Percentiles rank a stretch among this genome's conserved stretches.
phyloP scores from a whole-genome alignment of 306 rosid genomes.

The Corylus avellana region DNA sequence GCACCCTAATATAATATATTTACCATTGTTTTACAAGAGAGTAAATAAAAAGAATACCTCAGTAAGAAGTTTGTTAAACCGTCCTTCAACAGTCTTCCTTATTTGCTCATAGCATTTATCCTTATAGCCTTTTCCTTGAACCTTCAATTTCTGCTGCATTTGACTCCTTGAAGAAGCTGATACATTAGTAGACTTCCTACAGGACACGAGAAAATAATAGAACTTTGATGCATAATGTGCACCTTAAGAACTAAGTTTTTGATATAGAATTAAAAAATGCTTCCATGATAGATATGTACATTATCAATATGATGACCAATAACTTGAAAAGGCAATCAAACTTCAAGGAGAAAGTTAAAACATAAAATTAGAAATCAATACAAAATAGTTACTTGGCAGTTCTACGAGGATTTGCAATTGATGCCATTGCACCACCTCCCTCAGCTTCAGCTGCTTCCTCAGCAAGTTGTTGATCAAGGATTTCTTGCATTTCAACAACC shows the following conservation, averaged over 20 bases:
- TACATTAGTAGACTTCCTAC: slow-evolving; percentile 62
- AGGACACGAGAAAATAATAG: slow-evolving; percentile 28
- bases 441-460: slow-evolving; percentile 99
- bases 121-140: slow-evolving; percentile 85
- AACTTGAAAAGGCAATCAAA: slow-evolving; percentile 23
- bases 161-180: slow-evolving; percentile 64
- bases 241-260: slow-evolving; percentile 11
- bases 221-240: neutral
- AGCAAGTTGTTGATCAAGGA: slow-evolving; percentile 91
- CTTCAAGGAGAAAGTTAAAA: slow-evolving; percentile 10
- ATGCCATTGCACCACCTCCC: slow-evolving; percentile 76
- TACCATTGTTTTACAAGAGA: neutral
- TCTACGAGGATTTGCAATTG: slow-evolving; percentile 74
- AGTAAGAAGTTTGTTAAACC: slow-evolving; percentile 82
- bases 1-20: neutral
- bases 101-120: slow-evolving; percentile 96
- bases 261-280: neutral
- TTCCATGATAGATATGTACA: neutral
- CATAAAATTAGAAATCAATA: slow-evolving; percentile 26
- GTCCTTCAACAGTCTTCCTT: slow-evolving; percentile 83
- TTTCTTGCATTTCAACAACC: slow-evolving; percentile 99
- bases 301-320: slow-evolving; percentile 7
- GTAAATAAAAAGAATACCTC: slow-evolving; percentile 49
- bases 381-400: slow-evolving; percentile 51
- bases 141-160: slow-evolving; percentile 73